A percentile compares a stretch with the other conserved stretches of the same genome.
Conservation (phyloP, 2,329 filamentous ascomycete species). For the Onygenales sp. region DNA sequence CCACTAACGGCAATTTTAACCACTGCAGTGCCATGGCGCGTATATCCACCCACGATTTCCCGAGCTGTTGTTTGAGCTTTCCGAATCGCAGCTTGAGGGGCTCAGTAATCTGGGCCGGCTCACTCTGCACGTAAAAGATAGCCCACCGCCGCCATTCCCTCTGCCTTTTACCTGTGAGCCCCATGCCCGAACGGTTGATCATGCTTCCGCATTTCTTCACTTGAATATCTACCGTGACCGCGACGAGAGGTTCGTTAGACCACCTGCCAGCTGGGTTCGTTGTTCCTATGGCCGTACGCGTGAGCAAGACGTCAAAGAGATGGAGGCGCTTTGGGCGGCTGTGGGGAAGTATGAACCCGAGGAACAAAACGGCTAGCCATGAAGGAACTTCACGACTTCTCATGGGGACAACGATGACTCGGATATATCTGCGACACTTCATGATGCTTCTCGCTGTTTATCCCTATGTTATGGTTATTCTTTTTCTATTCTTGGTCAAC, state of each 20-base stretch:
- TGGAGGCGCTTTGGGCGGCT: too few species aligned
- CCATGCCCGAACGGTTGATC: neutral
- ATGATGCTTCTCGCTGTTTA: too few species aligned
- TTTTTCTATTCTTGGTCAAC: too few species aligned
- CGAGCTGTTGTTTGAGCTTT: neutral
- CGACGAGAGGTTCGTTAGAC: neutral
- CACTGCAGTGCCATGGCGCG: neutral
- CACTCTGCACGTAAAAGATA: neutral
- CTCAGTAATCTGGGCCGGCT: neutral
- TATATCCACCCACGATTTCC: neutral
- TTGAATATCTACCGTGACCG: conserved; percentile 1
- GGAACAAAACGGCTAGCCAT: too few species aligned
- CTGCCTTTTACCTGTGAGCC: neutral
- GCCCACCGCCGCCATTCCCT: neutral
- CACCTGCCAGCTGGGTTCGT: neutral
- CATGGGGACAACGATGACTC: too few species aligned
- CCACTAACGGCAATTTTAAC: too few species aligned
- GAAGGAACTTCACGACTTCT: too few species aligned
- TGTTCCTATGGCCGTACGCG: too few species aligned
- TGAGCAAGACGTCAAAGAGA: too few species aligned
- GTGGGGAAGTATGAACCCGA: too few species aligned
- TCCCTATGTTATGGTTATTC: too few species aligned
- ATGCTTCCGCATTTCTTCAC: neutral
- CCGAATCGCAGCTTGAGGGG: neutral
- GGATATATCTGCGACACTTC: too few species aligned